Evolutionary conservation across 2,329 filamentous ascomycete species (phyloP), one percentile per base, ranked within the genome.

Genomic region (Fusarium nurragi): DNA sequence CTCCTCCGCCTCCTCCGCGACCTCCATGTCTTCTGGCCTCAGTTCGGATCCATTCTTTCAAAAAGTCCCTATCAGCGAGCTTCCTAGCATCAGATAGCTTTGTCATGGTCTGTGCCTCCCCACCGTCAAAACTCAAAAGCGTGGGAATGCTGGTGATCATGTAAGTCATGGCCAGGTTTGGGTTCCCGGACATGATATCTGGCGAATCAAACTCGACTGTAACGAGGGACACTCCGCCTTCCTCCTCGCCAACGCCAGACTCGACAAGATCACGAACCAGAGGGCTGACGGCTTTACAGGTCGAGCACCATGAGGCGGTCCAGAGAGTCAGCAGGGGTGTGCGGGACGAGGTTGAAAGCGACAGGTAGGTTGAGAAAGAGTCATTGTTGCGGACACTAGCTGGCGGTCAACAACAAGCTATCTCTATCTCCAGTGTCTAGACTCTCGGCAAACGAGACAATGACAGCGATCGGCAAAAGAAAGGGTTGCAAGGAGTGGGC

Each of bases 91-190:
- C 84, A 4, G 77, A 75, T 22, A 87, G 71, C 73, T 81, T 84
- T 39, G 82, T 84, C 49, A 76, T 70, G 2, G 76, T 74, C 72
- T 84, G 80, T 2, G 83, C 79, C 74, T 86, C 85, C 41, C 83
- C 82, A 18, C 79, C 80, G 57, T 86, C 84, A 68, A 88, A 88
- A 70, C 81, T 82, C 45, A 88, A 75, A 54, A 89, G 73, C 10
- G 84, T 88, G 22, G 86, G 86, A 61, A 88, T 78, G 16, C 80
- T 80, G 23, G 79, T 85, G 68, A 88, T 85, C 83, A 86, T 84
- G 72, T 86, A 88, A 8, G 78, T 80, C 70, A 82, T 77, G 8
- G 83, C 83, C 18, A 87, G 71, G 60, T 69, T 75, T 14, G 75
- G 71, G 34, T 68, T 65, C 21, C 70, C 70, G 2, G 74, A 72